Evolutionary conservation across 2,329 filamentous ascomycete species (phyloP), one percentile per base, ranked within the genome.

Genomic region (Fusarium floridanum): DNA sequence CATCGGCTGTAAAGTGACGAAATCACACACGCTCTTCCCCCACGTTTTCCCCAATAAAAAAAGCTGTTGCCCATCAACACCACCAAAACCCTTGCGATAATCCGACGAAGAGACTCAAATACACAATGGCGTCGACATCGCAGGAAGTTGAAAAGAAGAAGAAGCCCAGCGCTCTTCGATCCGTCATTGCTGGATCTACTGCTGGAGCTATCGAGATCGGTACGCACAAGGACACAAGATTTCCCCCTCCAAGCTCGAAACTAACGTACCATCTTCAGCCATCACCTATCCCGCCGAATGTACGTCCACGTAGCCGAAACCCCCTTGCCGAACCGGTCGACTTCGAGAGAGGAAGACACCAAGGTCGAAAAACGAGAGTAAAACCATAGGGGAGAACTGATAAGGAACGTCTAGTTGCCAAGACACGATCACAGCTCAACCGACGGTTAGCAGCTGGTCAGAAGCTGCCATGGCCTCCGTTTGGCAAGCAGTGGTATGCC

Each of bases 221-320:
- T 95, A 86, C 77, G 85, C 78, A 24, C 39, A 41, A 36, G 59
- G 59, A 57, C 56, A 69, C 61, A 66, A 20, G 17, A 9, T 22
- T 22, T 34, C 36, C 34, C 14, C 63, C 11, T 48, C 27, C n/a
- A 22, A 34, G 16, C 24, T 39, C 4, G 20, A 39, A 56, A 50
- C 57, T 66, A 61, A 20, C 27, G 37, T 63, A 57, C 76, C 78
- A 64, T 77, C 37, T 32, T 34, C 72, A 88, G 87, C 95, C 72
- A 97, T 98, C 78, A 98, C 95, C 74, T 98, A 98, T 84, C 95
- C 95, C 66, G 95, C 95, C 80, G 95, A 98, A 84, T 98, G 93
- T 95, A 91, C 78, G 89, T 84, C 66, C 20, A 16, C 10, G 32
- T 34, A 43, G 14, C 61, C 53, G 20, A 65, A 20, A 57, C 55